Percentiles rank a stretch among this genome's conserved stretches.
phyloP scores from a whole-genome alignment of 2,329 filamentous ascomycete species.

The Phaeosphaeriaceae sp. region DNA sequence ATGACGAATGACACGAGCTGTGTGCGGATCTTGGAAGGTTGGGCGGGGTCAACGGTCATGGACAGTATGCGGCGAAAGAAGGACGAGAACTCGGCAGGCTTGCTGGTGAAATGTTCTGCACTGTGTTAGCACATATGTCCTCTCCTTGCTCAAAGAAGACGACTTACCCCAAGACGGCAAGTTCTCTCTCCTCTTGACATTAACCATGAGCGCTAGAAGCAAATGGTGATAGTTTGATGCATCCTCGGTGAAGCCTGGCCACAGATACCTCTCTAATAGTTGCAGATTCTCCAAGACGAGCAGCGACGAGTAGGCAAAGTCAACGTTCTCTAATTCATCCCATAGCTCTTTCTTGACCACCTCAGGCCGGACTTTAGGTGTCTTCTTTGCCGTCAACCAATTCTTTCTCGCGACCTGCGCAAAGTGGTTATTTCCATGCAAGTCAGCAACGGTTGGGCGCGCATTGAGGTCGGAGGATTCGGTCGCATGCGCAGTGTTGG shows the following conservation, averaged over 20 bases:
- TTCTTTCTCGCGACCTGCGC: constrained; percentile 78
- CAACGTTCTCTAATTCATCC: constrained; percentile 82
- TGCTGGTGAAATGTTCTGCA: constrained; percentile 75
- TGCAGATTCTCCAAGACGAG: constrained; percentile 88
- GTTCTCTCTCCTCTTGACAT: constrained; percentile 86
- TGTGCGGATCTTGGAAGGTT: constrained; percentile 62
- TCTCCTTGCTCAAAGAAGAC: constrained; percentile 5
- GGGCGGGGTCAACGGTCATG: constrained; percentile 69
- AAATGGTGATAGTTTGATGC: constrained; percentile 92
- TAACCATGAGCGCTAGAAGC: constrained; percentile 82
- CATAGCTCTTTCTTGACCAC: constrained; percentile 87
- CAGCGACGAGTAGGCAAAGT: constrained; percentile 78
- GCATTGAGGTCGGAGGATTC: constrained; percentile 39
- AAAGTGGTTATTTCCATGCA: constrained; percentile 71
- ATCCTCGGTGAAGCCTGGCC: constrained; percentile 89
- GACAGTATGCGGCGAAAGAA: constrained; percentile 90
- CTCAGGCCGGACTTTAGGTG: constrained; percentile 75
- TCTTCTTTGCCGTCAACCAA: constrained; percentile 75
- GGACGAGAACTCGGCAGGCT: constrained; percentile 81
- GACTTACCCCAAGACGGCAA: constrained; percentile 84
- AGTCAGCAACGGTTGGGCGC: constrained; percentile 70
- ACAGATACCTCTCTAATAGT: constrained; percentile 88
- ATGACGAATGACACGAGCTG: constrained; percentile 91
- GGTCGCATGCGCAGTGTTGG: constrained; percentile 27
- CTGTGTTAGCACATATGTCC: constrained; percentile 42